These are phyloP conservation scores for Fusarium torreyae DNA, from an alignment of 2,329 filamentous ascomycete genomes.

Conservation along the genomic window DNA sequence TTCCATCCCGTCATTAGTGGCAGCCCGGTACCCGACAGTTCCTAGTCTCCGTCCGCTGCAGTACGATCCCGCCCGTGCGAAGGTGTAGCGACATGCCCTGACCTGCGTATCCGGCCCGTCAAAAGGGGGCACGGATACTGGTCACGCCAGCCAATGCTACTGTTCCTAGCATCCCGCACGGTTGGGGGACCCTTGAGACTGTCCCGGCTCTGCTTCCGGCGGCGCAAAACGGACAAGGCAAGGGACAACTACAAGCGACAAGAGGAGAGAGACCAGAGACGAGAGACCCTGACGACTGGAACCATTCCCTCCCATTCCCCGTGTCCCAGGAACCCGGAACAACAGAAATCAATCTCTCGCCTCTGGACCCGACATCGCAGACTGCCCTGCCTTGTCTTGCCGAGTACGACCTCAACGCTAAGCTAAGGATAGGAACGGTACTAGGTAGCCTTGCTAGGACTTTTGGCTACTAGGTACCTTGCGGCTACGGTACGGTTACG, in stretches of 20 bases:
- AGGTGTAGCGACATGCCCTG: slow-evolving; percentile 17
- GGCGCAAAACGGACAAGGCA: slow-evolving; percentile 28
- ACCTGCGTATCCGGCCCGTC: slow-evolving; percentile 9
- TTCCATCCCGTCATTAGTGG: slow-evolving; percentile 43
- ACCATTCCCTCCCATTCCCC: slow-evolving; percentile 38
- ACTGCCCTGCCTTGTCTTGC: slow-evolving; percentile 3
- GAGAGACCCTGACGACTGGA: slow-evolving; percentile 11
- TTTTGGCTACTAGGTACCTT: not conserved
- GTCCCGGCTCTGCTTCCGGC: slow-evolving; percentile 33
- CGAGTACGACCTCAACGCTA: slow-evolving; percentile 14
- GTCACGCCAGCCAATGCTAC: slow-evolving; percentile 30
- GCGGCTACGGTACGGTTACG: not conserved
- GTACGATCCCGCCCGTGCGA: slow-evolving; percentile 43
- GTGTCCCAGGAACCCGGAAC: slow-evolving; percentile 35
- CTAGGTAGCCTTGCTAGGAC: not conserved
- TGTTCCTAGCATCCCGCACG: slow-evolving; percentile 35
- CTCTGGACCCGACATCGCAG: slow-evolving; percentile 12
- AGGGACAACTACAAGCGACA: slow-evolving; percentile 14
- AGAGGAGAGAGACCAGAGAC: slow-evolving; percentile 6
- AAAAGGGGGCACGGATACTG: slow-evolving; percentile 31
- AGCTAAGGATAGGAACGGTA: not conserved
- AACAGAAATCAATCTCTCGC: not conserved
- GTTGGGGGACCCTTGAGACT: slow-evolving; percentile 33
- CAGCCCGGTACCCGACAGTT: slow-evolving; percentile 17
- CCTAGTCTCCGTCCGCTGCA: slow-evolving; percentile 34